Evolutionary conservation across 257 asterid genomes (phyloP), one percentile per base, ranked within the genome.

Genomic region (Verbascum thapsus): DNA sequence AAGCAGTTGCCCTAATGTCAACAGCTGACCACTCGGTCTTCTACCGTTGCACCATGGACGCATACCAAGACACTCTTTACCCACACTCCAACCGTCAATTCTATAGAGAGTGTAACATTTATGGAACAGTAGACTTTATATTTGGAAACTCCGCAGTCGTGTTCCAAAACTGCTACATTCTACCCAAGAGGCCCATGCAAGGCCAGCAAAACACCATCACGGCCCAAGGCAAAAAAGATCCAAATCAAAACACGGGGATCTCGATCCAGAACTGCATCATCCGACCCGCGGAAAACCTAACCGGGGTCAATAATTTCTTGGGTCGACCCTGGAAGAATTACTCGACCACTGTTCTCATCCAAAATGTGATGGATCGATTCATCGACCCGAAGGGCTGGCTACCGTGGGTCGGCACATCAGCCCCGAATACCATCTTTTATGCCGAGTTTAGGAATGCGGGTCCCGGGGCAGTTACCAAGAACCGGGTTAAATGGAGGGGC

Each of bases 321-420:
- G 95, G 98, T 1, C 81, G 98, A 59, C 98, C 98, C 0, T 91
- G 98, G 96, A 91, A 88, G 63, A 80, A 86, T 20, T 73, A 83
- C 57, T 91, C 98, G 38, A 86, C 96, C 3, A 91, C 95, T 3
- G 86, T 86, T 3, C 66, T 47, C 61, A 44, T 81, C 50, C 72
- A 88, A 0, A 78, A 12, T 8, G 53, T 50, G 65, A 65, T 91
- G 63, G 88, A 50, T 5, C 26, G 70, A 1, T 75, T 86, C 34
- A 84, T 91, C 41, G 57, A 81, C 64, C 88, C 92, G 0, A 72
- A 47, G 8, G 98, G 98, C 0, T 91, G 98, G 98, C 60, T 88
- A 19, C 98, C 96, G 1, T 88, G 98, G 98, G 80, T 83, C 8
- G 98, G 98, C 12, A 72, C 71, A 1, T 37, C 74, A 5, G 95